These are phyloP conservation scores for Tuber microsphaerosporum DNA, from an alignment of 495 filamentous ascomycete genomes.

Conservation along the genomic window DNA sequence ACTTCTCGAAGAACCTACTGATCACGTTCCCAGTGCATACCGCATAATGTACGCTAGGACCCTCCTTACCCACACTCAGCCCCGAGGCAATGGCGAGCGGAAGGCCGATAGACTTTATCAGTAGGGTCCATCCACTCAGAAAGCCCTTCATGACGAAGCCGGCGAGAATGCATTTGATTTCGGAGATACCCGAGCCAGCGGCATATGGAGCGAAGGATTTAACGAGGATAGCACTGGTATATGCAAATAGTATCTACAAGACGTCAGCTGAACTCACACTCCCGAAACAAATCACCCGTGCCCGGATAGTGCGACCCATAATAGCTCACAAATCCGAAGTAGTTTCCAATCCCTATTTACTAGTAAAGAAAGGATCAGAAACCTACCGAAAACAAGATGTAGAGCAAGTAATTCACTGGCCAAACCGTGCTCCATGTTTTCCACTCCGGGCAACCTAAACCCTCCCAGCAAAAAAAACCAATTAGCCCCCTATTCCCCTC, in stretches of 20 bases:
- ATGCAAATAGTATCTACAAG: constrained; percentile 66
- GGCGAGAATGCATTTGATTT: constrained; percentile 99
- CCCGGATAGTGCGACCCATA: background rate
- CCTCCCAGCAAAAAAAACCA: constrained; percentile 32
- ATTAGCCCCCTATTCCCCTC: background rate
- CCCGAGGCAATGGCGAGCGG: constrained; percentile 92
- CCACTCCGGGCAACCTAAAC: constrained; percentile 76
- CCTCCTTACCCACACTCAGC: constrained; percentile 93
- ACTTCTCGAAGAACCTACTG: constrained; percentile 85
- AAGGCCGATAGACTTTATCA: constrained; percentile 89
- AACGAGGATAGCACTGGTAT: constrained; percentile 74
- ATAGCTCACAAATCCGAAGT: background rate
- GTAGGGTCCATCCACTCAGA: constrained; percentile 79
- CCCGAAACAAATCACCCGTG: background rate
- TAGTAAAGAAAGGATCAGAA: background rate
- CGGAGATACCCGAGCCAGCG: constrained; percentile 92
- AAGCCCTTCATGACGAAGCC: constrained; percentile 99
- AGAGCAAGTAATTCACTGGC: constrained; percentile 77
- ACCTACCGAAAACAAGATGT: constrained; percentile 78
- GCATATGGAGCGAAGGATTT: constrained; percentile 94
- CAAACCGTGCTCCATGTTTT: constrained; percentile 74
- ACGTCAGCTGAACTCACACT: constrained; percentile 5
- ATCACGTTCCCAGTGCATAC: constrained; percentile 98
- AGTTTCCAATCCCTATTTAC: background rate
- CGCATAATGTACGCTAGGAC: constrained; percentile 94